A percentile compares a stretch with the other conserved stretches of the same genome.
phyloP scores from a whole-genome alignment of 2,329 filamentous ascomycete species.

The Mycosphaerella sp. region DNA sequence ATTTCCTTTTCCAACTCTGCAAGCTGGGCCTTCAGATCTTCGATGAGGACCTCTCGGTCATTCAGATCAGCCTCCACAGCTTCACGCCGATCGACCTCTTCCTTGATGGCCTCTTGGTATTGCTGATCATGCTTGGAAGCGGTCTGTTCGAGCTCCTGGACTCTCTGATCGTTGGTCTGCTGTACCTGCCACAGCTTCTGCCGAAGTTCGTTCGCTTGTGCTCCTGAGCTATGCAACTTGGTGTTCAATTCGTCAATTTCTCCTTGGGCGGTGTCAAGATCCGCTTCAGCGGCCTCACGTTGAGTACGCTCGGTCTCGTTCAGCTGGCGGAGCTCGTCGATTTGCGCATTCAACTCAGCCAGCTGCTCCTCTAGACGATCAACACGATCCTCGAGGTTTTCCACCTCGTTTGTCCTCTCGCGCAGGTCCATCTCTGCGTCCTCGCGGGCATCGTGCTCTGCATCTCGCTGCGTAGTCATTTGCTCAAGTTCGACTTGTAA shows the following conservation, averaged over 20 bases:
- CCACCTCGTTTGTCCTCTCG: slow-evolving; percentile 34
- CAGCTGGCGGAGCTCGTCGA: slow-evolving; percentile 34
- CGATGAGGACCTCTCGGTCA: slow-evolving; percentile 33
- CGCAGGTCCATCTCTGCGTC: slow-evolving; percentile 36
- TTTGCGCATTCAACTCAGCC: slow-evolving; percentile 28
- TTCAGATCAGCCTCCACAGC: slow-evolving; percentile 34
- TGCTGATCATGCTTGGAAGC: slow-evolving; percentile 37
- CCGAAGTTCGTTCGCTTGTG: slow-evolving; percentile 44
- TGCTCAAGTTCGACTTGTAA: slow-evolving; percentile 30
- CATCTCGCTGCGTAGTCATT: slow-evolving; percentile 33
- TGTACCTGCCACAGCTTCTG: slow-evolving; percentile 44
- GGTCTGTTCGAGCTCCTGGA: slow-evolving; percentile 35
- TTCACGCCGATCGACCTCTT: slow-evolving; percentile 37
- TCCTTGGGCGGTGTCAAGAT: slow-evolving; percentile 39
- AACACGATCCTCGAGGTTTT: slow-evolving; percentile 35
- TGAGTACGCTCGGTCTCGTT: slow-evolving; percentile 39
- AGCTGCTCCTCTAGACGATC: slow-evolving; percentile 31
- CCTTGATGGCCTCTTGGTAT: slow-evolving; percentile 35
- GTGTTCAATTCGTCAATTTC: slow-evolving; percentile 38
- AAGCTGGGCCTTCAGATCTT: slow-evolving; percentile 34
- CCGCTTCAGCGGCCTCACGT: slow-evolving; percentile 40
- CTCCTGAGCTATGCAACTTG: slow-evolving; percentile 38
- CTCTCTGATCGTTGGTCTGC: slow-evolving; percentile 36
- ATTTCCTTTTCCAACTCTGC: slow-evolving; percentile 29
- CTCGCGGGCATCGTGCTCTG: slow-evolving; percentile 31